Evolutionary conservation across 352 stramenopile species (phyloP), one percentile per base, ranked within the genome.

Genomic region (Lagenidium giganteum): DNA sequence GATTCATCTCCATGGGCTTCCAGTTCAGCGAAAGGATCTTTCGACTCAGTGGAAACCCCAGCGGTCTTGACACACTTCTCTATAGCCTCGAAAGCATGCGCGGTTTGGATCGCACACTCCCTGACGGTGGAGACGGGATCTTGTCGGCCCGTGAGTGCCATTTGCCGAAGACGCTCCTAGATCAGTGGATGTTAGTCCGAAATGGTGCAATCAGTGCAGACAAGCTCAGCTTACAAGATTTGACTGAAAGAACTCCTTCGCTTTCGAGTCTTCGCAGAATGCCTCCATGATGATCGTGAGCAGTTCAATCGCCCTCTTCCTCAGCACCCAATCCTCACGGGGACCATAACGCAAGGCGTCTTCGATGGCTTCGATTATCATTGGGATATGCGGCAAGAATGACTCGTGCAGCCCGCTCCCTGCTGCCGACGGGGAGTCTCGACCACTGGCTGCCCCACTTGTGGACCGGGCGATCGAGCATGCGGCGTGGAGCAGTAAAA

Each of bases 361-460:
- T 33, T 87, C 74, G 3, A 87, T 75, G 8, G 64, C 61, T 28
- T 87, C 74, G 24, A 75, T 63, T 16, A 84, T 63, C 24, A 46
- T 75, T 5, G 37, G 39, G 8, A 80, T 51, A 14, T 67, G 59
- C 1, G 63, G 54, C n/a, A 57, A 42, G 8, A 85, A 54, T 3
- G 57, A 60, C 7, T 70, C 51, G 12, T 56, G 61, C 5, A 76
- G 36, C 7, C 50, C 37, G 1, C n/a, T n/a, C n/a, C n/a, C n/a
- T 38, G 38, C 26, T 66, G 49, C 5, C 30, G 46, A 6, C 48
- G 57, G 37, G 66, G 54, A 4, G 41, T 37, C 30, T 67, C 21
- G 5, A 64, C 52, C 3, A 73, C 43, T n/a, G n/a, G n/a, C n/a
- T n/a, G n/a, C n/a, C n/a, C n/a, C n/a, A n/a, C n/a, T n/a, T n/a